Conservation (phyloP, 495 filamentous ascomycete genomes). For the Polyplosphaeria fusca region DNA sequence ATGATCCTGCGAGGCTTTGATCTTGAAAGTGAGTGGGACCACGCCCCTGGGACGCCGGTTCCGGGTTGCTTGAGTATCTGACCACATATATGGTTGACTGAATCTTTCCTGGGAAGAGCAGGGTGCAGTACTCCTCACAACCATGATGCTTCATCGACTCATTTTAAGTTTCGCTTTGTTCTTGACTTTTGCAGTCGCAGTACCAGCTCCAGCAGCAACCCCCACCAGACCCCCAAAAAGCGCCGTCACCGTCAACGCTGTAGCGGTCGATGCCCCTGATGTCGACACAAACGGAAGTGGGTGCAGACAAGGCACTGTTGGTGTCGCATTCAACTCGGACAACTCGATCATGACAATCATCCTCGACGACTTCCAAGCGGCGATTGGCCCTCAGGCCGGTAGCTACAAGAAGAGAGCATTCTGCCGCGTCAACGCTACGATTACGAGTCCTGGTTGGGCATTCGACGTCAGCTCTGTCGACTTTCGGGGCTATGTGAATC, state of each 20-base stretch:
- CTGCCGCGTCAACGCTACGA: slow-evolving; percentile 18
- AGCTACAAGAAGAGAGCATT: slow-evolving; percentile 10
- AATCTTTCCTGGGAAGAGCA: no score
- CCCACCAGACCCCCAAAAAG: slow-evolving; percentile 1
- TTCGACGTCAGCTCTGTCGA: slow-evolving; percentile 22
- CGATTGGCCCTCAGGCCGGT: slow-evolving; percentile 16
- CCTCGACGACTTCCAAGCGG: slow-evolving; percentile 24
- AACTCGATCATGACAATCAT: slow-evolving; percentile 21
- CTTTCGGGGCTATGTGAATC: slow-evolving; percentile 11
- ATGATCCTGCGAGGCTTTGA: no score
- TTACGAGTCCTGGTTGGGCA: slow-evolving; percentile 14
- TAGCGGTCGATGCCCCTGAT: slow-evolving; percentile 8
- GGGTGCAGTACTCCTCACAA: no score
- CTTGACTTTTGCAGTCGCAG: neutral
- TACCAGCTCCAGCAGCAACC: neutral
- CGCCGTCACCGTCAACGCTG: neutral
- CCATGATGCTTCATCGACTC: no score
- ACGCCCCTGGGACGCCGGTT: no score
- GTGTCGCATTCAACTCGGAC: slow-evolving; percentile 8
- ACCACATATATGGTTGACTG: no score
- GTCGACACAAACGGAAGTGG: slow-evolving; percentile 26
- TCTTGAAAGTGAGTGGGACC: no score
- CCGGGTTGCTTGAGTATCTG: no score
- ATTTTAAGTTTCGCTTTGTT: no score
- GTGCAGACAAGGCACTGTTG: slow-evolving; percentile 20